These are phyloP conservation scores for Scutellaria galericulata DNA, from an alignment of 257 asterid genomes.

Conservation along the genomic window DNA sequence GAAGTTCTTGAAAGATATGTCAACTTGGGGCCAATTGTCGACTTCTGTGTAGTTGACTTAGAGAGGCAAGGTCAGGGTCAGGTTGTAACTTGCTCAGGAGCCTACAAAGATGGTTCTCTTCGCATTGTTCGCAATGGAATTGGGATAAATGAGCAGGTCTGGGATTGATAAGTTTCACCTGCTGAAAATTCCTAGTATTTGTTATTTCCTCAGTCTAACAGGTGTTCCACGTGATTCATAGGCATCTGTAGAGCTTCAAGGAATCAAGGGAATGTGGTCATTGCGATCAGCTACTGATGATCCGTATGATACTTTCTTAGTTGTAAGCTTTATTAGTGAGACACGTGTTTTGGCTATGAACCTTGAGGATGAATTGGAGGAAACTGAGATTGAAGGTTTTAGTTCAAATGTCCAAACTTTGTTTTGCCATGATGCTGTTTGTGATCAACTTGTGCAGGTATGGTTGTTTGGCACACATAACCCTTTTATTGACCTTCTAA, in stretches of 20 bases:
- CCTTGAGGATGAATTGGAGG: conserved; percentile 91
- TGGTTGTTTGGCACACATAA: conserved; percentile 27
- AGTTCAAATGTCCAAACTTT: conserved; percentile 76
- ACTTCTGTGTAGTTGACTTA: conserved; percentile 90
- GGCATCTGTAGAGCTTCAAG: conserved; percentile 98
- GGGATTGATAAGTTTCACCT: conserved; percentile 16
- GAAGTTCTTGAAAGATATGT: conserved; percentile 89
- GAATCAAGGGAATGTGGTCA: conserved; percentile 98
- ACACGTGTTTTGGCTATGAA: conserved; percentile 96
- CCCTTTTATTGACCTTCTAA: neutral
- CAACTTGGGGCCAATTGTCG: conserved; percentile 95
- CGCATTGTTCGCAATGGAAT: conserved; percentile 93
- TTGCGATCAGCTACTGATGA: conserved; percentile 84
- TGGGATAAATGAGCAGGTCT: conserved; percentile 91
- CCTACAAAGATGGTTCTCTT: conserved; percentile 91
- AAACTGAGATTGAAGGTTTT: conserved; percentile 94
- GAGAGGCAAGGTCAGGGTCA: conserved; percentile 99
- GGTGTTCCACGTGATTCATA: conserved; percentile 38
- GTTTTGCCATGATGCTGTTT: conserved; percentile 88
- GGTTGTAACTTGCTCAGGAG: conserved; percentile 97
- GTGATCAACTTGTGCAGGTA: conserved; percentile 92
- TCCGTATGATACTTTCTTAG: conserved; percentile 85
- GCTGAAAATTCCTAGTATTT: neutral
- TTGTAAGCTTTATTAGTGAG: conserved; percentile 91
- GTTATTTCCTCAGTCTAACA: conserved; percentile 14